Conservation (phyloP, 495 filamentous ascomycete species). For the Penicillium psychrofluorescens region DNA sequence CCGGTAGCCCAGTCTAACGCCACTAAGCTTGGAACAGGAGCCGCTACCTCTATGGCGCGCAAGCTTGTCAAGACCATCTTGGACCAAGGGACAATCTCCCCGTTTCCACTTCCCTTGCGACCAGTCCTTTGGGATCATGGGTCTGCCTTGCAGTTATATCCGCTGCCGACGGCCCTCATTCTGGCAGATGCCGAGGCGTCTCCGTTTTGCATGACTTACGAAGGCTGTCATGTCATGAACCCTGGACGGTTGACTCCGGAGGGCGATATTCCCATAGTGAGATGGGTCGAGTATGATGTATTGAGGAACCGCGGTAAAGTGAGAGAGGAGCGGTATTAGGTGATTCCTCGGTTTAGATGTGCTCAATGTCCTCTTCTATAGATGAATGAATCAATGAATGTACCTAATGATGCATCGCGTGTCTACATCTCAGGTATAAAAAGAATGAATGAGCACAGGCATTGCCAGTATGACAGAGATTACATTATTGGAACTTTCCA, state of each 20-base stretch:
- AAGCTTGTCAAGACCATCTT: constrained; percentile 85
- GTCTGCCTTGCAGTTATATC: constrained; percentile 69
- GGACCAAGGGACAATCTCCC: constrained; percentile 84
- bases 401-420: no score
- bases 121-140: constrained; percentile 88
- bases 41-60: constrained; percentile 52
- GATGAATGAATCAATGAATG: no score
- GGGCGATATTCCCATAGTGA: constrained; percentile 52
- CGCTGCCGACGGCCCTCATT: constrained; percentile 75
- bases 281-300: constrained; percentile 84
- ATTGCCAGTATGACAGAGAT: no score
- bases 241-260: constrained; percentile 67
- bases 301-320: constrained; percentile 47
- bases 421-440: no score
- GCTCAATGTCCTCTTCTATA: no score
- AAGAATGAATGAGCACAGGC: no score
- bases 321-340: constrained; percentile 37
- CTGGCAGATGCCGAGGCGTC: constrained; percentile 73
- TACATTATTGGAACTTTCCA: no score
- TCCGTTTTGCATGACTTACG: constrained; percentile 80
- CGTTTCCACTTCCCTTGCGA: constrained; percentile 68
- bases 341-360: no score
- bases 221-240: constrained; percentile 95
- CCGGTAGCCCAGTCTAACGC: constrained; percentile 7
- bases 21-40: constrained; percentile 29